These are phyloP conservation scores for Candida odintsovae DNA, from an alignment of 805 yeast species.

Conservation along the genomic window DNA sequence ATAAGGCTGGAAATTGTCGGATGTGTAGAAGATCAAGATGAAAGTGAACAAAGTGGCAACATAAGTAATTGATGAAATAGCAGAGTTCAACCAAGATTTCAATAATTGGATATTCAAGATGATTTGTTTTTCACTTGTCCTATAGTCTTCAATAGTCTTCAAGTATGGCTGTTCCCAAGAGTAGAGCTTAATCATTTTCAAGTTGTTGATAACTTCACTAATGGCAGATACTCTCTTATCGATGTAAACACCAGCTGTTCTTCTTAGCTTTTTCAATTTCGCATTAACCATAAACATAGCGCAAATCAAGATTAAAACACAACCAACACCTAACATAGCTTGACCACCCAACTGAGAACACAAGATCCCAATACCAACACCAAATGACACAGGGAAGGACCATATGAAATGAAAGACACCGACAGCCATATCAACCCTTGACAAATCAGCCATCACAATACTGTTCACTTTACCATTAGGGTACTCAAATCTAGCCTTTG, in stretches of 20 bases:
- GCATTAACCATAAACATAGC: conserved; percentile 43
- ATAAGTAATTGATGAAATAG: conserved; percentile 44
- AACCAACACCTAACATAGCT: conserved; percentile 64
- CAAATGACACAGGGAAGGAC: conserved; percentile 58
- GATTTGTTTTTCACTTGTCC: conserved; percentile 56
- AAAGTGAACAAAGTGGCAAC: conserved; percentile 70
- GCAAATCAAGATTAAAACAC: conserved; percentile 37
- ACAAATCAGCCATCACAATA: conserved; percentile 73
- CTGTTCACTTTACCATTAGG: conserved; percentile 72
- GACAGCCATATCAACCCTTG: conserved; percentile 75
- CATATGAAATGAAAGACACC: conserved; percentile 60
- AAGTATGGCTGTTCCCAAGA: conserved; percentile 88
- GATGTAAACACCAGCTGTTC: conserved; percentile 54
- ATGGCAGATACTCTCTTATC: conserved; percentile 72
- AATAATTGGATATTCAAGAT: conserved; percentile 60
- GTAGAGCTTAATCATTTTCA: conserved; percentile 81
- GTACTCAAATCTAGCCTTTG: conserved; percentile 49
- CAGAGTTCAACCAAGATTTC: conserved; percentile 58
- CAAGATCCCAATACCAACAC: conserved; percentile 58
- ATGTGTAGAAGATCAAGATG: conserved; percentile 45
- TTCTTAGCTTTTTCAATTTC: conserved; percentile 49
- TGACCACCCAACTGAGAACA: conserved; percentile 66
- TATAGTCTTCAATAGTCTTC: conserved; percentile 44
- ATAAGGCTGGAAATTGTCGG: conserved; percentile 45
- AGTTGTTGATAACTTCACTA: conserved; percentile 71